Evolutionary conservation across 768 basidiomycete species (phyloP).

Genomic region (Hygrocybe punicea): DNA sequence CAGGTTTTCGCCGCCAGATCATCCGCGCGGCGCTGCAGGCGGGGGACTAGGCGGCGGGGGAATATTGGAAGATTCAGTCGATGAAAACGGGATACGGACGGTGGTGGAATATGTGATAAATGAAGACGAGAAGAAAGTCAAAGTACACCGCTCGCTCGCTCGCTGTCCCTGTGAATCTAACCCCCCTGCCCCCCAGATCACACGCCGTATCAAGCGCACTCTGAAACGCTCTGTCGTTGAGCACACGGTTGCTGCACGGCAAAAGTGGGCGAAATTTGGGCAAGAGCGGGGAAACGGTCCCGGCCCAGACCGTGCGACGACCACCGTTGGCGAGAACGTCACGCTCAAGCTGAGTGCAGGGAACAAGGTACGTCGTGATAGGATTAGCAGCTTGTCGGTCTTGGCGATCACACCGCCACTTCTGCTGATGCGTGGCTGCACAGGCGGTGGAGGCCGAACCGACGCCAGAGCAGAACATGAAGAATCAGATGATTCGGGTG

Average conservation of each 20-base stretch:
- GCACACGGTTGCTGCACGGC: constrained; percentile 88
- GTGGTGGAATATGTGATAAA: constrained; percentile 79
- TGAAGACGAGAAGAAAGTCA: constrained; percentile 93
- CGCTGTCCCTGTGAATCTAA: not conserved
- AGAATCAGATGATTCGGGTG: constrained; percentile 62
- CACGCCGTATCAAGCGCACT: constrained; percentile 78
- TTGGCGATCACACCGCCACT: not conserved
- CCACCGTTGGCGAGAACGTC: constrained; percentile 75
- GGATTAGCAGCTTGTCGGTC: not conserved
- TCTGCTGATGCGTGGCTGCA: not conserved
- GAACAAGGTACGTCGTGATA: constrained; percentile 49
- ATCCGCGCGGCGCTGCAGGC: not conserved
- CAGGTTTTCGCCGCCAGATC: not conserved
- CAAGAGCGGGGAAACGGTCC: constrained; percentile 80
- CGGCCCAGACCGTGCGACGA: constrained; percentile 91
- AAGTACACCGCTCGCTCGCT: constrained; percentile 49
- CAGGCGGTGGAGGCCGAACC: constrained; percentile 67
- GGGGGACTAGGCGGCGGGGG: constrained; percentile 48
- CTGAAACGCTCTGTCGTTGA: constrained; percentile 92
- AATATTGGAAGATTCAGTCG: constrained; percentile 69
- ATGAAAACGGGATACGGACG: constrained; percentile 86
- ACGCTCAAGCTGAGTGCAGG: constrained; percentile 50
- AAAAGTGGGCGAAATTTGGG: constrained; percentile 93
- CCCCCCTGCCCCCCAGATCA: constrained; percentile 52
- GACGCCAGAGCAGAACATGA: constrained; percentile 60